Conservation (phyloP, 2,329 filamentous ascomycete species). For the Triangularia verruculosa region DNA sequence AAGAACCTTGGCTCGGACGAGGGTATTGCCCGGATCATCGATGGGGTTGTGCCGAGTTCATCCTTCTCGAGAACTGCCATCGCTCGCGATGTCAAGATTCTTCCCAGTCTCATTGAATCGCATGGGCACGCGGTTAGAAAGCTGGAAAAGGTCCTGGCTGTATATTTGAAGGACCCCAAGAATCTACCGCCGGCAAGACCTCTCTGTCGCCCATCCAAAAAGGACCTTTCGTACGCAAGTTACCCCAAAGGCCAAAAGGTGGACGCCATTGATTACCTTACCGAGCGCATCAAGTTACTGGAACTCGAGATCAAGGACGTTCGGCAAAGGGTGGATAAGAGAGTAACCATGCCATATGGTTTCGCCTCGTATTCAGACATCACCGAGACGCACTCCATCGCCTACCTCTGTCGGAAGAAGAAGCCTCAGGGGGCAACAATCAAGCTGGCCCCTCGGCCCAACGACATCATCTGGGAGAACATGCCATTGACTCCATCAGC, state of each 20-base stretch:
- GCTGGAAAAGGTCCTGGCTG: slow-evolving; percentile 79
- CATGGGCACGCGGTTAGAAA: slow-evolving; percentile 78
- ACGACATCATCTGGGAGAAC: slow-evolving; percentile 96
- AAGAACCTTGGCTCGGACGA: slow-evolving; percentile 76
- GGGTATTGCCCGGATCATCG: slow-evolving; percentile 79
- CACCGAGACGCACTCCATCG: slow-evolving; percentile 81
- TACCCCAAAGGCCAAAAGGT: slow-evolving; percentile 71
- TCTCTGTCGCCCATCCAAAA: slow-evolving; percentile 74
- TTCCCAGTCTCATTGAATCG: slow-evolving; percentile 80
- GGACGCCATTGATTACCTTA: slow-evolving; percentile 92
- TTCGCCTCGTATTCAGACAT: slow-evolving; percentile 94
- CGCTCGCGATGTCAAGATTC: slow-evolving; percentile 85
- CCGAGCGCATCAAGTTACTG: slow-evolving; percentile 75
- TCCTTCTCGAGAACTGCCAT: slow-evolving; percentile 78
- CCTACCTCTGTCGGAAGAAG: slow-evolving; percentile 76
- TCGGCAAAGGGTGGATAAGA: slow-evolving; percentile 76
- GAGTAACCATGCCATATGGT: slow-evolving; percentile 85
- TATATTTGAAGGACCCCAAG: slow-evolving; percentile 84
- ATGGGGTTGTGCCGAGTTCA: slow-evolving; percentile 73
- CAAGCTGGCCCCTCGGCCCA: slow-evolving; percentile 76
- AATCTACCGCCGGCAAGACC: slow-evolving; percentile 75
- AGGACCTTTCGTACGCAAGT: slow-evolving; percentile 64
- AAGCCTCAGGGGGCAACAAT: slow-evolving; percentile 76
- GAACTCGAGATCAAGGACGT: slow-evolving; percentile 83
- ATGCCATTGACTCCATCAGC: slow-evolving; percentile 67